Percentiles rank a stretch among this genome's conserved stretches.
Conservation (phyloP, 1,139 yeast species). For the Hanseniaspora uvarum region DNA sequence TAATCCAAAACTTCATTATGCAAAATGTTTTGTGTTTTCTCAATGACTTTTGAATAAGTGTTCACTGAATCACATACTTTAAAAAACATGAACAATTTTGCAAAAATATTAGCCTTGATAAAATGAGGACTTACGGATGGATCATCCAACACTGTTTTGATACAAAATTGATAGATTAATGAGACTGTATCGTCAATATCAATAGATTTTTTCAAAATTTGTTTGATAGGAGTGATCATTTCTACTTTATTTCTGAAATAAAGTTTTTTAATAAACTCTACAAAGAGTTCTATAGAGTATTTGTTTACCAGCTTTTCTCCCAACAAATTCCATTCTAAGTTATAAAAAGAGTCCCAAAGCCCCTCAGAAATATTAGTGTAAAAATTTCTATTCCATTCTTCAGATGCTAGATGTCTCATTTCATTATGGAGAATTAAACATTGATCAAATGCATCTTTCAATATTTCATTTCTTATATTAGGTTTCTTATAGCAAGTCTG, state of each 20-base stretch:
- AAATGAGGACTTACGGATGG: neutral
- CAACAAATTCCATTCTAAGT: conserved; percentile 5
- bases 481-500: neutral
- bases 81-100: conserved; percentile 10
- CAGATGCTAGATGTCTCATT: neutral
- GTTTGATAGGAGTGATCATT: neutral
- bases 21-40: neutral
- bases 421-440: neutral
- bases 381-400: neutral
- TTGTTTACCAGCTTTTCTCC: conserved; percentile 6
- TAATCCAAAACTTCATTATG: conserved; percentile 6
- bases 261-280: neutral
- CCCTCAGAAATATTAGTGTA: neutral
- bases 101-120: conserved; percentile 3
- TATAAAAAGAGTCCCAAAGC: conserved; percentile 7
- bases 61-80: conserved; percentile 12
- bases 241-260: neutral
- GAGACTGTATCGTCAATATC: conserved; percentile 8
- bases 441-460: conserved; percentile 7
- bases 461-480: neutral
- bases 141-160: neutral
- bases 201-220: neutral
- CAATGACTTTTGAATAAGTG: conserved; percentile 10
- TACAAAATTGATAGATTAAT: conserved; percentile 2
- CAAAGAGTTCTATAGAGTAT: conserved; percentile 2